Conservation (phyloP, 2,329 filamentous ascomycete genomes). For the Penicillium occitanis region DNA sequence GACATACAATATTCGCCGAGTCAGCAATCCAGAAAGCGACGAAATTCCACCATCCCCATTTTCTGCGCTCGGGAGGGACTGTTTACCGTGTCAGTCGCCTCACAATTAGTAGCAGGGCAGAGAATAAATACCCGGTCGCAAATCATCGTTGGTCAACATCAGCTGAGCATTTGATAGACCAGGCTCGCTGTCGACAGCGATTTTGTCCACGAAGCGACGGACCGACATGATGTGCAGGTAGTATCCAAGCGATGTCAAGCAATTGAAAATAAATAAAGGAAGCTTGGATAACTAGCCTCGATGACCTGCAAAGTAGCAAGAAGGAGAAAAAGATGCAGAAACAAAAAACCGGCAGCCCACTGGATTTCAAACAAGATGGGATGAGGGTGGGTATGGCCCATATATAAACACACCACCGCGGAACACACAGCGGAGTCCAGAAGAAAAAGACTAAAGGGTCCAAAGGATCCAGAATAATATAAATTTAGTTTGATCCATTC, state of each 20-base stretch:
- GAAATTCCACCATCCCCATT: constrained; percentile 87
- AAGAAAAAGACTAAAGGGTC: not conserved
- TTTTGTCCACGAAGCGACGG: constrained; percentile 49
- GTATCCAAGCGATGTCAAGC: not conserved
- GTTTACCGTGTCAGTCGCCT: not conserved
- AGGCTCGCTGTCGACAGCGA: constrained; percentile 72
- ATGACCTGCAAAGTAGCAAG: not conserved
- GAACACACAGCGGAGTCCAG: not conserved
- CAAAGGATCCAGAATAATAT: not conserved
- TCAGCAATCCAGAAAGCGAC: constrained; percentile 85
- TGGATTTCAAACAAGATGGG: not conserved
- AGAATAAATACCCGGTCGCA: constrained; percentile 59
- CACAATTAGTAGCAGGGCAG: not conserved
- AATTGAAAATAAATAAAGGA: not conserved
- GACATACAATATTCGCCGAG: constrained; percentile 70
- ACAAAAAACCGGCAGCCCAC: not conserved
- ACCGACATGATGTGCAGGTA: constrained; percentile 13
- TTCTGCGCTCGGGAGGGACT: constrained; percentile 74
- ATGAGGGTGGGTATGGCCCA: not conserved
- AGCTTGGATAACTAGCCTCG: not conserved
- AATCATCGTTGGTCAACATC: constrained; percentile 82
- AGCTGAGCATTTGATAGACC: constrained; percentile 76
- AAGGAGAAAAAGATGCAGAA: not conserved
- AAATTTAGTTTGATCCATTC: not conserved
- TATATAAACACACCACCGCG: not conserved